These are phyloP conservation scores for Ramaria rubella DNA, from an alignment of 768 basidiomycete genomes.

Conservation along the genomic window DNA sequence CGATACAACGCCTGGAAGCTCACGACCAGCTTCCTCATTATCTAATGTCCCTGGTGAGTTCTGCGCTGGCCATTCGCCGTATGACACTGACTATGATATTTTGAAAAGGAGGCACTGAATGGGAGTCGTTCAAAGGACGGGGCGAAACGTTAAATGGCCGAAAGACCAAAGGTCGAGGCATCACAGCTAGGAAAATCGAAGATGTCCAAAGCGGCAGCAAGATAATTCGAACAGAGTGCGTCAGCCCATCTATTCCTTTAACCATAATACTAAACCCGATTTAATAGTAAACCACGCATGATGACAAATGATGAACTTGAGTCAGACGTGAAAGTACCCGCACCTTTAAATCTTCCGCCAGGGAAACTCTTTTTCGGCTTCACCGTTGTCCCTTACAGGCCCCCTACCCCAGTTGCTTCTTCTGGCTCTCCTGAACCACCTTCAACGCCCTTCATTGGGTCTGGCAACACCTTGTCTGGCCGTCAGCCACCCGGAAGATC, in stretches of 20 bases:
- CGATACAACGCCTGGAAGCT: slow-evolving; percentile 80
- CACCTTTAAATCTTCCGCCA: slow-evolving; percentile 81
- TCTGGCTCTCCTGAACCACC: slow-evolving; percentile 35
- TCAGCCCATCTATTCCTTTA: slow-evolving; percentile 13
- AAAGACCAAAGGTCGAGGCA: slow-evolving; percentile 93
- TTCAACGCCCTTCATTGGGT: slow-evolving; percentile 50
- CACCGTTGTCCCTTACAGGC: slow-evolving; percentile 64
- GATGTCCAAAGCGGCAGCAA: slow-evolving; percentile 74
- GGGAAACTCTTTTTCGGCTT: slow-evolving; percentile 98
- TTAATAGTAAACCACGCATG: slow-evolving; percentile 66
- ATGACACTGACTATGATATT: slow-evolving; percentile 26
- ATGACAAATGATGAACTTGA: slow-evolving; percentile 78
- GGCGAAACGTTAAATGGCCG: slow-evolving; percentile 88
- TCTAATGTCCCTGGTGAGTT: slow-evolving; percentile 59
- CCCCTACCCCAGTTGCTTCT: slow-evolving; percentile 18
- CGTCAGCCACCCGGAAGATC: slow-evolving; percentile 25
- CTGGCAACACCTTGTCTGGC: slow-evolving; percentile 63
- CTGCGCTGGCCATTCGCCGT: slow-evolving; percentile 41
- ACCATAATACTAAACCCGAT: slow-evolving; percentile 15
- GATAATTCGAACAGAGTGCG: slow-evolving; percentile 88
- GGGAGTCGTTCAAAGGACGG: slow-evolving; percentile 95
- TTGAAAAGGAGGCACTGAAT: slow-evolving; percentile 65
- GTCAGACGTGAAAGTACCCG: slow-evolving; percentile 73
- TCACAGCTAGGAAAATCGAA: slow-evolving; percentile 76
- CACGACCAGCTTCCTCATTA: slow-evolving; percentile 70